Conservation (phyloP, 148 eudicot species). For the Silene conica region DNA sequence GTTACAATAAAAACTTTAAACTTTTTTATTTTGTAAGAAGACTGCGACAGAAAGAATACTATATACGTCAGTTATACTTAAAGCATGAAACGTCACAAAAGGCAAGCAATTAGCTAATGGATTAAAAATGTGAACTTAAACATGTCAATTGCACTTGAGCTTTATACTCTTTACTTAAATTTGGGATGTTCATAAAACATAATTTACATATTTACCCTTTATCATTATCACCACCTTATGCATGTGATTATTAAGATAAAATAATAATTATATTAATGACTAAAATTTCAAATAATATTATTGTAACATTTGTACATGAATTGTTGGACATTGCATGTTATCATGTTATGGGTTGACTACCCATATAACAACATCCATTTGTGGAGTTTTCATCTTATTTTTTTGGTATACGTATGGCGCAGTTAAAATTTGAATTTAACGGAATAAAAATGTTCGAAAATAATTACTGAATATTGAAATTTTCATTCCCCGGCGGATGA, state of each 20-base stretch:
- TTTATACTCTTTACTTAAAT: background rate
- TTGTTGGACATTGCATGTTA: background rate
- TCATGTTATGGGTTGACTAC: background rate
- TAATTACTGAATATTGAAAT: no score
- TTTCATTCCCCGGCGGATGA: no score
- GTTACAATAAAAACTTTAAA: no score
- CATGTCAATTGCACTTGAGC: background rate
- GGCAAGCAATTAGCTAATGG: background rate
- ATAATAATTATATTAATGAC: background rate
- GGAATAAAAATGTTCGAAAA: no score
- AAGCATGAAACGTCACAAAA: background rate
- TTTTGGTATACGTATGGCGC: no score
- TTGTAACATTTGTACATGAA: background rate
- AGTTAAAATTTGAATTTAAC: no score
- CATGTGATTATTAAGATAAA: slow-evolving; percentile 6
- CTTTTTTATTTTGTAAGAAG: no score
- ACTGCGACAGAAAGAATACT: no score
- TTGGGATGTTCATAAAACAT: background rate
- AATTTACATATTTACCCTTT: background rate
- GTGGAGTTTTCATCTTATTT: no score
- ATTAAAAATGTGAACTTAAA: background rate
- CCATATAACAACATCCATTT: background rate
- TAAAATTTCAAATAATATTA: background rate
- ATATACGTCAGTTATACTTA: background rate
- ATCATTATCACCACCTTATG: no score